Conservation (phyloP, 257 asterid genomes). For the Cruciata laevipes region DNA sequence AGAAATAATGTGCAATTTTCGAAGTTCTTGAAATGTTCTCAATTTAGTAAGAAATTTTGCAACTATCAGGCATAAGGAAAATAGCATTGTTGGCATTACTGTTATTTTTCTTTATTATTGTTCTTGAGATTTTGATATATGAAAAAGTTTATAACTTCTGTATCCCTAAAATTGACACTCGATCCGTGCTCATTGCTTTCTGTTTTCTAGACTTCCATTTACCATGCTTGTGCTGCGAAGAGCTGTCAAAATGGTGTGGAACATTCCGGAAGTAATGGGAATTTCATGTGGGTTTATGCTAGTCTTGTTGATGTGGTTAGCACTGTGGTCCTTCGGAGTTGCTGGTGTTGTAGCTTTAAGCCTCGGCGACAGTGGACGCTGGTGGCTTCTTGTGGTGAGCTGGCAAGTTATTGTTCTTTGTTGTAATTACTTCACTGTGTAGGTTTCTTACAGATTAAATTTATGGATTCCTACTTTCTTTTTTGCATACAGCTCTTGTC, state of each 20-base stretch:
- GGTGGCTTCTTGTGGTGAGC: conserved; percentile 99
- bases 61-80: neutral
- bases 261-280: conserved; percentile 71
- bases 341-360: conserved; percentile 90
- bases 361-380: conserved; percentile 74
- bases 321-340: conserved; percentile 88
- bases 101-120: neutral
- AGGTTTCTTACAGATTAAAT: neutral
- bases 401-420: conserved; percentile 85
- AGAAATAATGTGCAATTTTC: neutral
- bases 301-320: conserved; percentile 82
- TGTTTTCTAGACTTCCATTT: conserved; percentile 70
- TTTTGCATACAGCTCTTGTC: conserved; percentile 54
- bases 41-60: neutral
- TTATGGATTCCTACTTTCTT: conserved; percentile 6
- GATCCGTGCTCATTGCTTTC: conserved; percentile 10
- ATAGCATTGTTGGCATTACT: neutral
- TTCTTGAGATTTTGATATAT: neutral
- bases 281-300: conserved; percentile 67
- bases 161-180: conserved; percentile 1
- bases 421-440: conserved; percentile 11
- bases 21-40: neutral
- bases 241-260: conserved; percentile 84
- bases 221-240: conserved; percentile 92
- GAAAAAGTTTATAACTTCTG: neutral